A percentile compares a stretch with the other conserved stretches of the same genome.
Evolutionary conservation across 345 rosid genomes (phyloP).

Genomic region (Arabis alpina): DNA sequence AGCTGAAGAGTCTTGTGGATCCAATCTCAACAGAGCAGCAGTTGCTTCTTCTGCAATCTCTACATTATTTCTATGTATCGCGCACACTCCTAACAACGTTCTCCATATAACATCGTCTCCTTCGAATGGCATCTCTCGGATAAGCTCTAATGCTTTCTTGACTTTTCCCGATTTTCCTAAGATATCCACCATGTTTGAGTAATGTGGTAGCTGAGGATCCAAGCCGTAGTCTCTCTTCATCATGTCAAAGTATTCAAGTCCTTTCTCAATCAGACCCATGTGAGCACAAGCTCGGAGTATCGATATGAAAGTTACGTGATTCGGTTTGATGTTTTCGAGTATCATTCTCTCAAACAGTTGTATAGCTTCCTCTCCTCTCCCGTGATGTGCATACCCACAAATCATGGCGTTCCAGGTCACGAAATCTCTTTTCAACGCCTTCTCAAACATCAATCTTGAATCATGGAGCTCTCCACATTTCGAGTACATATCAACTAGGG

Average conservation of each 20-base stretch:
- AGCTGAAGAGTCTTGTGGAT: conserved; percentile 80
- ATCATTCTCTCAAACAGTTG: conserved; percentile 65
- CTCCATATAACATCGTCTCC: conserved; percentile 87
- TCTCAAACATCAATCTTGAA: conserved; percentile 69
- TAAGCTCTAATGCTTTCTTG: conserved; percentile 58
- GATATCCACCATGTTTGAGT: conserved; percentile 90
- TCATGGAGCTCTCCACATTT: conserved; percentile 88
- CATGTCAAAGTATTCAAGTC: conserved; percentile 61
- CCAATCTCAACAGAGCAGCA: conserved; percentile 57
- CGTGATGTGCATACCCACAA: conserved; percentile 87
- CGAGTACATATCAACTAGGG: conserved; percentile 95
- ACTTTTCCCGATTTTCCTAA: conserved; percentile 80
- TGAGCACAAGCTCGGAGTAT: conserved; percentile 95
- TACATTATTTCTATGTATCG: conserved; percentile 66
- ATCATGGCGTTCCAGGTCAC: conserved; percentile 97
- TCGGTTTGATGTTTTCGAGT: conserved; percentile 59
- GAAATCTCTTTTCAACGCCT: conserved; percentile 64
- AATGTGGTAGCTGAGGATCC: conserved; percentile 82
- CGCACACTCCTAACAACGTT: conserved; percentile 76
- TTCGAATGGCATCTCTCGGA: conserved; percentile 74
- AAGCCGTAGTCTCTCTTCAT: conserved; percentile 65
- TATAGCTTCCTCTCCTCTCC: conserved; percentile 78
- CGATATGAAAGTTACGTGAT: conserved; percentile 83
- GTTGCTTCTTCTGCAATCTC: conserved; percentile 80
- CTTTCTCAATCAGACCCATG: conserved; percentile 68